A percentile compares a stretch with the other conserved stretches of the same genome.
phyloP scores from a whole-genome alignment of 805 yeast genomes.

The Metschnikowia kunwiensis region DNA sequence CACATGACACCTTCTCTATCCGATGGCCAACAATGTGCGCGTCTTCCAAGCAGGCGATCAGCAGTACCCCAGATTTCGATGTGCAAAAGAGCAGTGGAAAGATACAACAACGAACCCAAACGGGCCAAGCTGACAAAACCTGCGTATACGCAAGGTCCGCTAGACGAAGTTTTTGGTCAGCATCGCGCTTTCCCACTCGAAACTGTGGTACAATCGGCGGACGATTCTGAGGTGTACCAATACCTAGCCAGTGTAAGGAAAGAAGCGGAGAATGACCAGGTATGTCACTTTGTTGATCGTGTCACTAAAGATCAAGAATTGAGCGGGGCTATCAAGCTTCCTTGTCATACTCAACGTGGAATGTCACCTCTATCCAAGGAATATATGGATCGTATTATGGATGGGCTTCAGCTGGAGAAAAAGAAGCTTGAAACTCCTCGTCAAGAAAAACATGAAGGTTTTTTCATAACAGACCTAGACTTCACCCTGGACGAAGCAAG shows the following conservation, averaged over 20 bases:
- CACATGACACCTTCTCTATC: no score
- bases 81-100: constrained; percentile 15
- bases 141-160: constrained; percentile 21
- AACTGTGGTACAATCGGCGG: constrained; percentile 3
- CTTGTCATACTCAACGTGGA: neutral
- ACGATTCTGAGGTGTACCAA: constrained; percentile 18
- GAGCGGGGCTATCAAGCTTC: neutral
- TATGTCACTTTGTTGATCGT: constrained; percentile 12
- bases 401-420: constrained; percentile 1
- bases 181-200: constrained; percentile 27
- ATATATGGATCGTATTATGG: neutral
- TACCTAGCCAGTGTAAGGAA: constrained; percentile 30
- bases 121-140: constrained; percentile 1
- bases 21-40: no score
- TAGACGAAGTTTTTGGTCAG: constrained; percentile 31
- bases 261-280: constrained; percentile 29
- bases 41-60: no score
- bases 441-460: neutral
- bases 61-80: no score
- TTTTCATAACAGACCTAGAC: constrained; percentile 1
- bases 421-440: neutral
- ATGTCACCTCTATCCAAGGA: constrained; percentile 2
- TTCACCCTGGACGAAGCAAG: neutral
- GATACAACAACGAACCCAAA: constrained; percentile 7
- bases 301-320: neutral